Evolutionary conservation across 2,329 filamentous ascomycete species (phyloP), one percentile per base, ranked within the genome.

Genomic region (Lachnellula suecica): DNA sequence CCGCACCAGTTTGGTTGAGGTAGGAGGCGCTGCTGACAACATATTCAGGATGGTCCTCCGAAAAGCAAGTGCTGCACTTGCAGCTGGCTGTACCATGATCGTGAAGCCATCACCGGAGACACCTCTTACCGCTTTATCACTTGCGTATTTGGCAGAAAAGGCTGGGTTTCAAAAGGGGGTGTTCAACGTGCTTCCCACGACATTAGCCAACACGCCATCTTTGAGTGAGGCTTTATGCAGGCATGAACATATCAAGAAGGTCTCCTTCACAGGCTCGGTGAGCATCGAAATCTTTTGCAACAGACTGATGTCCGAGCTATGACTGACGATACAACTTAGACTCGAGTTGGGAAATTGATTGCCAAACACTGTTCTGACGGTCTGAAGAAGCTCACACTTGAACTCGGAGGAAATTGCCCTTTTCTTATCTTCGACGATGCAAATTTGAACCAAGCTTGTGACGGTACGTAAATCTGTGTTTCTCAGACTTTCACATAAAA

Each of bases 71-170:
- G 83, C 85, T 6, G 86, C 86, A 1, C 70, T 89, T 34, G 87
- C 87, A 1, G 86, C 86, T 3, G 87, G 87, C 1, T 89, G 86
- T 64, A 85, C 86, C 1, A 89, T 92, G 82, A 76, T 92, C 15
- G 76, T 82, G 15, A 90, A 90, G 70, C 84, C 87, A 2, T 85
- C 82, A 4, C 86, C 86, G 1, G 86, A 90, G 67, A 84, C 82
- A 1, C 82, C 82, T 0, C 72, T 85, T 31, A 79, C 79, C 2
- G 76, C 79, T 0, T 67, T 84, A 15, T 73, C 76, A 2, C 64
- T 85, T n/a, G 81, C 74, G 8, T 64, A 75, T 64, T 67, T 85
- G 29, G 81, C 81, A 10, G 68, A 72, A 43, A 69, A 76, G 42
- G 80, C 80, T 3, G 80, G 80, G 1, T 80, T 86, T 53, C 78